phyloP scores from a whole-genome alignment of 352 stramenopile species.

The Pythium oligandrum region DNA sequence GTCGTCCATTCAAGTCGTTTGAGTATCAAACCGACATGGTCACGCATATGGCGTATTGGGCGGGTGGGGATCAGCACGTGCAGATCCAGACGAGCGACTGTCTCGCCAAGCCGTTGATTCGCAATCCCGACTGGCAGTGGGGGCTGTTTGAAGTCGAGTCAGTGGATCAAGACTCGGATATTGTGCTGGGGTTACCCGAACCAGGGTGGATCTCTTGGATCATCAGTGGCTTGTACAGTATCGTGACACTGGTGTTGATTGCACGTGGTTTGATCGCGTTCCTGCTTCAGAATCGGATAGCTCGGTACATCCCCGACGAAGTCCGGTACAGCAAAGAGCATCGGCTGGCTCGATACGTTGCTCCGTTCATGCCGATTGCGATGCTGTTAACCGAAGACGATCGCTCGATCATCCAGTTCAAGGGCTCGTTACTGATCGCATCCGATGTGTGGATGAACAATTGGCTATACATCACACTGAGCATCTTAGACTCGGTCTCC shows the following conservation, averaged over 20 bases:
- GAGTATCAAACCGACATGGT: slow-evolving; percentile 57
- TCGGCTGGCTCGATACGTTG: no score
- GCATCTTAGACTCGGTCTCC: no score
- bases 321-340: no score
- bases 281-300: no score
- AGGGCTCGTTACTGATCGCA: no score
- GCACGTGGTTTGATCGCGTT: slow-evolving; percentile 35
- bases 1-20: slow-evolving; percentile 32
- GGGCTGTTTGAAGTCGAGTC: slow-evolving; percentile 42
- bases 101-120: slow-evolving; percentile 29
- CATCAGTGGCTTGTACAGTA: slow-evolving; percentile 33
- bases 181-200: slow-evolving; percentile 38
- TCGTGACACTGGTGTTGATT: slow-evolving; percentile 47
- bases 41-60: slow-evolving; percentile 51
- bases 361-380: no score
- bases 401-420: no score
- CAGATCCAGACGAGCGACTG: slow-evolving; percentile 62
- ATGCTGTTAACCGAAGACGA: no score
- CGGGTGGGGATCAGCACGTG: slow-evolving; percentile 38
- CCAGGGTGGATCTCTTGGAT: slow-evolving; percentile 34
- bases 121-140: slow-evolving; percentile 36
- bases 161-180: slow-evolving; percentile 30
- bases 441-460: no score
- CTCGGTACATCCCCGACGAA: no score
- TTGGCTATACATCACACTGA: no score